Evolutionary conservation across 306 rosid genomes (phyloP).

Genomic region (Carpinus viminea): DNA sequence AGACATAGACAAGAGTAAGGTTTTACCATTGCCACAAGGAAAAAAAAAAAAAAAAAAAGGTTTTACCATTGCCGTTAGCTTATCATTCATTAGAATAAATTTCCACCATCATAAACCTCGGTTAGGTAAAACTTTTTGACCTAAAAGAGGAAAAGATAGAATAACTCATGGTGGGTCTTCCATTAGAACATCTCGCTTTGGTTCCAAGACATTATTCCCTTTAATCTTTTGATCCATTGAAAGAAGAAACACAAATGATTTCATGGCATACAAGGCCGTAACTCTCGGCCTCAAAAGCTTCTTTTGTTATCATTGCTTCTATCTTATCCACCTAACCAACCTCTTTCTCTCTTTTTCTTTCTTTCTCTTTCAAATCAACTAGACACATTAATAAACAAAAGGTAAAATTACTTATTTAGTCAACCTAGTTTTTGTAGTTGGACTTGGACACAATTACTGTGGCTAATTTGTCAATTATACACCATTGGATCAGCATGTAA

Average conservation of each 20-base stretch:
- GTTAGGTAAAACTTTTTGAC: conserved; percentile 13
- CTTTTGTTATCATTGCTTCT: neutral
- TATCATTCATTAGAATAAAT: neutral
- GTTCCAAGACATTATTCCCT: neutral
- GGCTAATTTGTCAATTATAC: too few relatives aligned
- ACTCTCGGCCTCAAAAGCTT: conserved; percentile 26
- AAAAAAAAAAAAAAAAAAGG: too few relatives aligned
- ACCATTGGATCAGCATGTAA: too few relatives aligned
- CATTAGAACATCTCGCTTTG: neutral
- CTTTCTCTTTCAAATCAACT: neutral
- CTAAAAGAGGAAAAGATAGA: neutral
- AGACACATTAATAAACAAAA: neutral
- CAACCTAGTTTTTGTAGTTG: too few relatives aligned
- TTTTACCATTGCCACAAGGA: too few relatives aligned
- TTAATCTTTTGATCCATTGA: conserved; percentile 21
- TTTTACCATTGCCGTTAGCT: neutral
- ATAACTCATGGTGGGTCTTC: neutral
- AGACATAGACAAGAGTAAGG: too few relatives aligned
- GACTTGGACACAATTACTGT: too few relatives aligned
- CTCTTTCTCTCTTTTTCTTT: neutral
- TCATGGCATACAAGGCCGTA: conserved; percentile 30
- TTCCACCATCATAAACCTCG: neutral
- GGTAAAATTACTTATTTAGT: neutral
- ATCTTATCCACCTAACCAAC: conserved; percentile 1
- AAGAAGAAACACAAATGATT: conserved; percentile 12